Evolutionary conservation across 2,329 filamentous ascomycete species (phyloP), one percentile per base, ranked within the genome.

Genomic region (Calonectria pteridis): DNA sequence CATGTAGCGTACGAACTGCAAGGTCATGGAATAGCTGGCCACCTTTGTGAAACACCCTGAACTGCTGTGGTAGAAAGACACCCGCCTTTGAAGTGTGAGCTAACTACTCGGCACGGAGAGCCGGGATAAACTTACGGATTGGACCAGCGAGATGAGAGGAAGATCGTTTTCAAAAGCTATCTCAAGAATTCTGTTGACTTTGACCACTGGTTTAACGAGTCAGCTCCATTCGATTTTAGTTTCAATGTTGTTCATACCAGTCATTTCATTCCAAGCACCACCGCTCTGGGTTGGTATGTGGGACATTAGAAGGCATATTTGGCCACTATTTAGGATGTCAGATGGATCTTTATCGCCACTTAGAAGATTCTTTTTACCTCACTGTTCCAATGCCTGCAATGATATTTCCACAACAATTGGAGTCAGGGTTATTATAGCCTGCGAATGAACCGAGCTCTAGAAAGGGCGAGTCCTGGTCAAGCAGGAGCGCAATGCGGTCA

Each of bases 231-330:
- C 6, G n/a, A 20, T n/a, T 14, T 35, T 16, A 3, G 50, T 14
- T 11, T 18, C 23, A 1, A 6, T 23, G 2, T 9, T 13, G 43
- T 1, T 14, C 69, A 26, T 49, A 77, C 77, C 84, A 62, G 83
- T 84, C 75, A 84, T 82, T 53, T 86, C 84, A 73, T 87, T 87
- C 85, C 85, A 86, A 0, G 85, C 84, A 0, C 85, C 85, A 43
- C 85, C 85, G 58, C 83, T 85, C 51, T 84, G 81, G 2, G 85
- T 84, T 2, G 85, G 85, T 16, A 86, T 85, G 73, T 86, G 84
- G 1, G 84, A 84, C 73, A 86, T 81, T 10, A 86, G 76, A 51
- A 86, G 72, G 68, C 84, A 85, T 35, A 80, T 77, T 20, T 81
- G 78, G 6, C 84, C 83, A 74, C 83, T 85, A 20, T 84, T 80